A percentile compares a stretch with the other conserved stretches of the same genome.
Conservation (phyloP, 352 stramenopile genomes). For the Phytophthora pinifolia region DNA sequence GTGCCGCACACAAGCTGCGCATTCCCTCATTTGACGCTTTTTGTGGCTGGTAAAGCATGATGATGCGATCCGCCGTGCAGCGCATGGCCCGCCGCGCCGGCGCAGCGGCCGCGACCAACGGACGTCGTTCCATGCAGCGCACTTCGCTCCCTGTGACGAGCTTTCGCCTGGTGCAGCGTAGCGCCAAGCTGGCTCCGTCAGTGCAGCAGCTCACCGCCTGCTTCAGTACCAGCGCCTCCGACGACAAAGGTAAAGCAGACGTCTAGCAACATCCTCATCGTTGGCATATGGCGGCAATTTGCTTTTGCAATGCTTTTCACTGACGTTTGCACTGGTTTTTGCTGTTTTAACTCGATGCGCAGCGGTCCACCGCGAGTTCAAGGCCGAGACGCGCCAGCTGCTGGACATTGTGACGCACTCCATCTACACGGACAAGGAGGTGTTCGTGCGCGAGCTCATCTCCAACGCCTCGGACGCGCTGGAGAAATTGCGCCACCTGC, state of each 20-base stretch:
- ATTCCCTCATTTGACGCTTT: conserved; percentile 16
- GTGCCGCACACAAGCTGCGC: conserved; percentile 9
- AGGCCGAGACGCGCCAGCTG: conserved; percentile 95
- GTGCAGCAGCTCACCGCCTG: conserved; percentile 40
- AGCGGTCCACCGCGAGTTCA: conserved; percentile 90
- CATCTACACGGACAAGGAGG: conserved; percentile 99
- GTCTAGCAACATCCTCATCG: neutral
- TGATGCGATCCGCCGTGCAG: conserved; percentile 56
- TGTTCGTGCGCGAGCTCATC: conserved; percentile 99
- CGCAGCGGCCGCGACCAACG: conserved; percentile 12
- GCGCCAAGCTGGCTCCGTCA: conserved; percentile 31
- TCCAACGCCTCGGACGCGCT: conserved; percentile 98
- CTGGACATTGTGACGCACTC: conserved; percentile 99
- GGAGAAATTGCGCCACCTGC: conserved; percentile 97
- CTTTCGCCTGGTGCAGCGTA: conserved; percentile 19
- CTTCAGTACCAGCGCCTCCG: conserved; percentile 39
- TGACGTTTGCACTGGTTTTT: conserved; percentile 1
- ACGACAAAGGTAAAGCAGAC: conserved; percentile 41
- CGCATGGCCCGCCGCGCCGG: conserved; percentile 39
- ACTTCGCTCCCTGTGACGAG: neutral
- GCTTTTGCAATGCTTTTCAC: neutral
- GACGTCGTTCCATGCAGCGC: conserved; percentile 22
- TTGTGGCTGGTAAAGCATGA: conserved; percentile 33
- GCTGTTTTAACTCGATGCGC: neutral
- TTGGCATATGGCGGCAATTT: too few relatives aligned